Evolutionary conservation across 2,329 filamentous ascomycete species (phyloP).

Genomic region (Alternaria burnsii): DNA sequence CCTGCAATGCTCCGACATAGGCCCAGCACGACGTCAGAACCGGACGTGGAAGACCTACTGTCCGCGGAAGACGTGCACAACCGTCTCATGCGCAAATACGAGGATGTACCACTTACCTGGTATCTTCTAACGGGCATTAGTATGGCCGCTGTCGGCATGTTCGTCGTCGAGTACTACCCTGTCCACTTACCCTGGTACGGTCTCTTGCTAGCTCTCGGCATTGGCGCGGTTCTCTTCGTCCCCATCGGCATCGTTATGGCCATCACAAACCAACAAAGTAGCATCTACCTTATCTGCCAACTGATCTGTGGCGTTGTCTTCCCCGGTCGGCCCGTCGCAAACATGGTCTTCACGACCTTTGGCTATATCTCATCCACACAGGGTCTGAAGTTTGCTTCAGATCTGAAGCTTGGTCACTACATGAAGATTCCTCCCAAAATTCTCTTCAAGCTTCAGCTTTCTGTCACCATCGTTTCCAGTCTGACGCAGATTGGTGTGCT

Average conservation of each 20-base stretch:
- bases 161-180: conserved; percentile 80
- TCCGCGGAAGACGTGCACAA: conserved; percentile 83
- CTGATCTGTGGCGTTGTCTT: conserved; percentile 83
- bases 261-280: conserved; percentile 88
- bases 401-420: conserved; percentile 87
- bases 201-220: conserved; percentile 77
- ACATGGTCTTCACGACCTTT: conserved; percentile 94
- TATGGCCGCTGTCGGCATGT: conserved; percentile 82
- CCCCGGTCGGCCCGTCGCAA: conserved; percentile 84
- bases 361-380: conserved; percentile 89
- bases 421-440: conserved; percentile 87
- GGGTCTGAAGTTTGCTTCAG: conserved; percentile 86
- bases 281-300: conserved; percentile 86
- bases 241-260: conserved; percentile 94
- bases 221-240: conserved; percentile 84
- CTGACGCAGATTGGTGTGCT: conserved; percentile 83
- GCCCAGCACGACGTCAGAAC: conserved; percentile 46
- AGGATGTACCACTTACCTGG: conserved; percentile 83
- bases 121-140: conserved; percentile 77
- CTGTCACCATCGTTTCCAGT: conserved; percentile 77
- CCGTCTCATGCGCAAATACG: conserved; percentile 82
- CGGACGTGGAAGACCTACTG: conserved; percentile 63
- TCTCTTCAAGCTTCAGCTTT: conserved; percentile 79
- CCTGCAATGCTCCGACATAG: conserved; percentile 29
- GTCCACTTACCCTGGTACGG: conserved; percentile 89